Evolutionary conservation across 2,329 filamentous ascomycete genomes (phyloP).

Genomic region (Lasiodiplodia hormozganensis): DNA sequence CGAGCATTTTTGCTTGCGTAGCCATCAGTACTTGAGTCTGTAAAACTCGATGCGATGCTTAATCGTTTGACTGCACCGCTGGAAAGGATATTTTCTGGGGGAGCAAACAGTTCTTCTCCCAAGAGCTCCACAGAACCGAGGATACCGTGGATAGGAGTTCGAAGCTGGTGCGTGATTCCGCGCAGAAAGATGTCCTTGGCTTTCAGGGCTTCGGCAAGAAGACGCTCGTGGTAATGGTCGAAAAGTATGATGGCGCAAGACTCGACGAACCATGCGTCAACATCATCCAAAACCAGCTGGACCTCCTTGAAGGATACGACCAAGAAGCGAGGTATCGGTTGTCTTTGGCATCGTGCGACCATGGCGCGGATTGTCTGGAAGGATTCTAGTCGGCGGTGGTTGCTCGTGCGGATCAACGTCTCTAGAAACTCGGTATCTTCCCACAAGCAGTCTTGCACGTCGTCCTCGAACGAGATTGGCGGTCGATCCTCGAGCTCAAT

Average conservation of each 20-base stretch:
- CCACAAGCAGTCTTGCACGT: slow-evolving; percentile 52
- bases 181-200: slow-evolving; percentile 56
- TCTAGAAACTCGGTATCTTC: slow-evolving; percentile 53
- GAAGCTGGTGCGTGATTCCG: slow-evolving; percentile 56
- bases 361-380: slow-evolving; percentile 48
- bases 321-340: slow-evolving; percentile 42
- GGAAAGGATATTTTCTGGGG: slow-evolving; percentile 33
- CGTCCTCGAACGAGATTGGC: slow-evolving; percentile 38
- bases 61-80: not conserved
- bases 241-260: slow-evolving; percentile 49
- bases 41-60: not conserved
- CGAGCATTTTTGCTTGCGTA: slow-evolving; percentile 33
- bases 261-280: slow-evolving; percentile 56
- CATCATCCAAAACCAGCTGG: slow-evolving; percentile 54
- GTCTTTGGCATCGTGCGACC: slow-evolving; percentile 45
- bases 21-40: not conserved
- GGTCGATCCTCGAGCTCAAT: slow-evolving; percentile 40
- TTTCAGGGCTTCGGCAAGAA: slow-evolving; percentile 50
- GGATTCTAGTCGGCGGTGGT: slow-evolving; percentile 41
- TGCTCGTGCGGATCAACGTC: slow-evolving; percentile 45
- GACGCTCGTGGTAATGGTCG: slow-evolving; percentile 48
- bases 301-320: slow-evolving; percentile 52
- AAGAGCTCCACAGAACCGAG: slow-evolving; percentile 52
- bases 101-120: slow-evolving; percentile 47
- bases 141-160: slow-evolving; percentile 58